Base-by-base conservation (phyloP, 1,284 basidiomycete genomes). In the Bjerkandera adusta region DNA sequence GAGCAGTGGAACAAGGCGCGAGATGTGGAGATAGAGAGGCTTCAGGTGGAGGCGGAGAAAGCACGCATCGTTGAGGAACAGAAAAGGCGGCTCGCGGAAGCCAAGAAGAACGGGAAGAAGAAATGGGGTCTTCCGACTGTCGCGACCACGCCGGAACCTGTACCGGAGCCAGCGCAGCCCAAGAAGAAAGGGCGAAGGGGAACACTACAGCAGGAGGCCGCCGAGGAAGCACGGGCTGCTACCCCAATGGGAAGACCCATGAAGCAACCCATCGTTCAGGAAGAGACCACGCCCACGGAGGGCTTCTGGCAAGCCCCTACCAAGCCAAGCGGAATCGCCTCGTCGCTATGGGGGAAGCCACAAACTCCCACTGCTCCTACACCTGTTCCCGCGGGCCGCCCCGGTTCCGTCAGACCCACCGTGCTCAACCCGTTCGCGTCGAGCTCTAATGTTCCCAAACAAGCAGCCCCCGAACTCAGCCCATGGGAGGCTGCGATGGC, bases 1-100 rank as follows among this genome's bases (percentile, higher is more conserved):
- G 46, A 43, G 15, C 39, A 49, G n/a, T 49, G 50, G 49, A 49
- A 45, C 18, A 20, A n/a, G 4, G 45, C 26, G 10, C 27, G 43
- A 4, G 35, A 49, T 26, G 51, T 20, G n/a, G 51, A 50, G 48
- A 47, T 29, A n/a, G 13, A 40, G 16, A 36, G 34, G 20, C 42
- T 33, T 2, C n/a, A 5, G 4, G 45, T 29, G 2, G 49, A 46
- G 34, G 41, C 29, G 32, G 36, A 50, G 40, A 32, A 39, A 18
- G 38, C 26, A 22, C 29, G 20, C 15, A 29, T 26, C 5, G 26
- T 16, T 13, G 39, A 40, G 24, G 45, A 42, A 32, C 36, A 49
- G 25, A 38, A 40, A 43, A 32, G 38, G 29, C 33, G 42, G 13
- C 33, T 39, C 8, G 45, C 41, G 18, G 49, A 47, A 22, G 34